phyloP scores from a whole-genome alignment of 2,329 filamentous ascomycete genomes.

The Teratosphaeria gauchensis region DNA sequence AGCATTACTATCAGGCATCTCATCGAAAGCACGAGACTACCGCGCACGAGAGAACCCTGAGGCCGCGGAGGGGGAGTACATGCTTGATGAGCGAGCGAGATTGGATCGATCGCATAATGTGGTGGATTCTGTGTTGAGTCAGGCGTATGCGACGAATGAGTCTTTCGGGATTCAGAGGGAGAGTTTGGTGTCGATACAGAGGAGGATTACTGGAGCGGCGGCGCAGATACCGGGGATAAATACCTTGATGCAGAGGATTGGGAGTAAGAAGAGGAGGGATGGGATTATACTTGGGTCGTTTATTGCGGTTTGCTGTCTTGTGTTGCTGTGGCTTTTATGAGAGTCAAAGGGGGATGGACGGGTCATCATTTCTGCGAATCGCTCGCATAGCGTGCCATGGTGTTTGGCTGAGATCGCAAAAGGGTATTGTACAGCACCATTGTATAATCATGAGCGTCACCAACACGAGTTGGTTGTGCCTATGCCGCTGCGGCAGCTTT shows the following conservation, averaged over 20 bases:
- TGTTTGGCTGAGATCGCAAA: background rate
- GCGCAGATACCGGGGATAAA: slow-evolving; percentile 91
- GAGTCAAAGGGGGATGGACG: background rate
- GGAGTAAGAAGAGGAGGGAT: slow-evolving; percentile 87
- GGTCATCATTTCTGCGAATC: background rate
- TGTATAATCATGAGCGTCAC: background rate
- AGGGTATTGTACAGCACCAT: background rate
- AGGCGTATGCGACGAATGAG: slow-evolving; percentile 95
- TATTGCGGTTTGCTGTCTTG: slow-evolving; percentile 81
- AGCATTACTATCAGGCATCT: slow-evolving; percentile 83
- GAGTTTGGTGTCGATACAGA: slow-evolving; percentile 77
- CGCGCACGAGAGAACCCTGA: slow-evolving; percentile 61
- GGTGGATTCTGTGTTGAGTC: slow-evolving; percentile 81
- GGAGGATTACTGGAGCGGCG: slow-evolving; percentile 79
- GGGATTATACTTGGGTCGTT: slow-evolving; percentile 87
- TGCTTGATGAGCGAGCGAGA: slow-evolving; percentile 78
- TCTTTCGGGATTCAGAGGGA: slow-evolving; percentile 81
- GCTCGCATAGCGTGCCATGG: background rate
- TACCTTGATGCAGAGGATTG: slow-evolving; percentile 81
- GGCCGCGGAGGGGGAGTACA: slow-evolving; percentile 86
- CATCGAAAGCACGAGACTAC: slow-evolving; percentile 85
- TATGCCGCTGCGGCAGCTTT: background rate
- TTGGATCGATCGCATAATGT: slow-evolving; percentile 85
- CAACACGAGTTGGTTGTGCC: background rate
- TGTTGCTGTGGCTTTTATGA: slow-evolving; percentile 70